phyloP scores from a whole-genome alignment of 2,329 filamentous ascomycete genomes.

The Ophiostoma perfectum region DNA sequence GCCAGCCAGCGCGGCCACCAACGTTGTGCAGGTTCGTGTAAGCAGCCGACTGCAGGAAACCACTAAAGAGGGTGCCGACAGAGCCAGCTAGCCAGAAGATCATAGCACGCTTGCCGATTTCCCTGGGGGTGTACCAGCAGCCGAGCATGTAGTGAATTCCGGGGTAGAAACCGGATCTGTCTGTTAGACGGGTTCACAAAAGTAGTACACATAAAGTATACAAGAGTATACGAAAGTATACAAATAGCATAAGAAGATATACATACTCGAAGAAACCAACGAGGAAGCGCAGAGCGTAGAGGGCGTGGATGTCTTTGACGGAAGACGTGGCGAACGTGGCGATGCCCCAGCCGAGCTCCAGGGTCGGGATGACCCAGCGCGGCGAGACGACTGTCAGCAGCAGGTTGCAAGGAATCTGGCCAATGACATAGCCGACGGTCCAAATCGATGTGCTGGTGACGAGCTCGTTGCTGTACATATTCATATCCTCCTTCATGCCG shows the following conservation, averaged over 20 bases:
- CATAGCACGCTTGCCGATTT: conserved; percentile 58
- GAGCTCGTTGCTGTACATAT: conserved; percentile 39
- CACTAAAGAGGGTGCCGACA: conserved; percentile 37
- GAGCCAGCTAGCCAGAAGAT: conserved; percentile 59
- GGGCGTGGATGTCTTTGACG: conserved; percentile 30
- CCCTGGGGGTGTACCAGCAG: conserved; percentile 55
- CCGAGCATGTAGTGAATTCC: conserved; percentile 46
- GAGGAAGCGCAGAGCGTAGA: conserved; percentile 48
- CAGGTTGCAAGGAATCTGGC: conserved; percentile 30
- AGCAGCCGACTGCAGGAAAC: conserved; percentile 43
- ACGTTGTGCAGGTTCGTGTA: conserved; percentile 49
- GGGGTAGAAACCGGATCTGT: conserved; percentile 42
- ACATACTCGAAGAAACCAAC: conserved; percentile 48
- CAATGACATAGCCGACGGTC: conserved; percentile 30
- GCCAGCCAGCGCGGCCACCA: conserved; percentile 45
- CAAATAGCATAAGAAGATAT: background rate
- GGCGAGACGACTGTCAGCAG: conserved; percentile 29
- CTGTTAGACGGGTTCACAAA: background rate
- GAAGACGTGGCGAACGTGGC: conserved; percentile 27
- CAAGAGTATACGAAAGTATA: no score
- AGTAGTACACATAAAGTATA: no score
- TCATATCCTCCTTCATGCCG: conserved; percentile 44
- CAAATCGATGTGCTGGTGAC: conserved; percentile 34
- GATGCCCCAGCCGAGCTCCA: conserved; percentile 33
- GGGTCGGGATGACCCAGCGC: conserved; percentile 32